These are phyloP conservation scores for Pezicula radicicola DNA, from an alignment of 2,329 filamentous ascomycete species.

Conservation along the genomic window DNA sequence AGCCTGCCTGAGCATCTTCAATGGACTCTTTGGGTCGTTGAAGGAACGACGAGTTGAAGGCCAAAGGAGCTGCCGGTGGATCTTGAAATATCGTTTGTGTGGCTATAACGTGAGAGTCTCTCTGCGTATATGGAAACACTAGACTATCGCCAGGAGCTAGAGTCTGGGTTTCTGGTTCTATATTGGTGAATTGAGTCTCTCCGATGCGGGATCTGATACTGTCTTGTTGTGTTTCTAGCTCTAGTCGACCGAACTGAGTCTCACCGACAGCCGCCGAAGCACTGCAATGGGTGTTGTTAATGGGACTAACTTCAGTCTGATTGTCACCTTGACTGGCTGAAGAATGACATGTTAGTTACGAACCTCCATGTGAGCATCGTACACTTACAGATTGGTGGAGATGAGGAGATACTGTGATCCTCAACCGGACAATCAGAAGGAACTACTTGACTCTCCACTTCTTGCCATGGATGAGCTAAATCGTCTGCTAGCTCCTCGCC, in stretches of 20 bases:
- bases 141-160: background rate
- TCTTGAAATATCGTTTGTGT: too few species aligned
- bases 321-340: background rate
- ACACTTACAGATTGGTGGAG: too few species aligned
- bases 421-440: too few species aligned
- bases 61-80: too few species aligned
- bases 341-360: too few species aligned
- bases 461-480: too few species aligned
- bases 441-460: too few species aligned
- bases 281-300: background rate
- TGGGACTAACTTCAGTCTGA: background rate
- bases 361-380: too few species aligned
- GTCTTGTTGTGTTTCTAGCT: conserved; percentile 5
- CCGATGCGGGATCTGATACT: conserved; percentile 10
- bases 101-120: background rate
- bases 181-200: conserved; percentile 17
- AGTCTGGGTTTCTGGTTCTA: conserved; percentile 9
- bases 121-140: conserved; percentile 1
- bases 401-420: too few species aligned
- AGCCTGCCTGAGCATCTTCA: too few species aligned
- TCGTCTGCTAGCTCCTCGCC: background rate
- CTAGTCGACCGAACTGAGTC: background rate
- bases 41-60: too few species aligned
- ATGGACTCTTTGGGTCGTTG: too few species aligned
- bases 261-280: background rate